These are phyloP conservation scores for Pleochaeta shiraiana DNA, from an alignment of 2,329 filamentous ascomycete species.

Conservation along the genomic window DNA sequence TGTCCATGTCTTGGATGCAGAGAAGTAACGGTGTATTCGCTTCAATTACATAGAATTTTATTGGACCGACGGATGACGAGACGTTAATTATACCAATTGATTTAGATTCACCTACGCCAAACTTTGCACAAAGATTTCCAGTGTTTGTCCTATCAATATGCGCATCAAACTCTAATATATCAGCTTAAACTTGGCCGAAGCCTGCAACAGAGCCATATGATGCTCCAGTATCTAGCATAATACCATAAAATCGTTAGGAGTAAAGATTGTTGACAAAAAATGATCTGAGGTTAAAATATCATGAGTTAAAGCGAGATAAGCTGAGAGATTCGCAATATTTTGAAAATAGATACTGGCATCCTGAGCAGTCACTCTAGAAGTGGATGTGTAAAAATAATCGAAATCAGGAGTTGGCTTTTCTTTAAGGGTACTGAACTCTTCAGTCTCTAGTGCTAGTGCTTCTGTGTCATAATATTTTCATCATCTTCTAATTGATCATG, in stretches of 20 bases:
- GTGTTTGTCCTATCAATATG: not conserved
- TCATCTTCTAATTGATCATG: not conserved
- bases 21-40: not conserved
- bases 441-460: not conserved
- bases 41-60: constrained; percentile 2
- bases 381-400: not conserved
- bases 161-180: not conserved
- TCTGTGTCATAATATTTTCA: not conserved
- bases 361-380: not conserved
- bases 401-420: not conserved
- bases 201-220: not conserved
- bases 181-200: not conserved
- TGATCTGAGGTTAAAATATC: not conserved
- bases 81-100: not conserved
- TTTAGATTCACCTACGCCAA: not conserved
- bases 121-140: not conserved
- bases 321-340: not conserved
- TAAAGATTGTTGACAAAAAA: too few species aligned
- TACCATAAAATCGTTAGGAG: too few species aligned
- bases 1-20: not conserved
- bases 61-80: not conserved
- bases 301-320: not conserved
- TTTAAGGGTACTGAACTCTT: not conserved
- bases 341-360: not conserved
- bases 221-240: not conserved